Conservation (phyloP, 2,329 filamentous ascomycete species). For the Trichophyton mentagrophytes region DNA sequence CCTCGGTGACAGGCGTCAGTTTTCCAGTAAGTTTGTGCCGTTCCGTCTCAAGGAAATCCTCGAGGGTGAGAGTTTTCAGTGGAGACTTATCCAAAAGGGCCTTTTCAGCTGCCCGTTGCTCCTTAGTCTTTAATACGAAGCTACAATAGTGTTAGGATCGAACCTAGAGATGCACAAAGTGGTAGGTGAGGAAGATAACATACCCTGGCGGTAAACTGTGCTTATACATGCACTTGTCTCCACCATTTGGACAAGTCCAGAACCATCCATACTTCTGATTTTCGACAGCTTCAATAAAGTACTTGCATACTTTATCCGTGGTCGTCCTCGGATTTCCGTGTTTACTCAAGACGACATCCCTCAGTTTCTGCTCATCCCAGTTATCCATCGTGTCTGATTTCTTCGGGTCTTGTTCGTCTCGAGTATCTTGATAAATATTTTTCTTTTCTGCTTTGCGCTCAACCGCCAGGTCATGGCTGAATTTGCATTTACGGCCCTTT, state of each 20-base stretch:
- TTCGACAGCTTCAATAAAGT: slow-evolving; percentile 91
- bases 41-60: slow-evolving; percentile 95
- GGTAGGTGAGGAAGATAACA: slow-evolving; percentile 26
- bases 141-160: slow-evolving; percentile 34
- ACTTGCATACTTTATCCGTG: slow-evolving; percentile 99
- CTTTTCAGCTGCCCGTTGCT: slow-evolving; percentile 90
- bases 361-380: slow-evolving; percentile 95
- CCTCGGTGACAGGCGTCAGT: slow-evolving; percentile 84
- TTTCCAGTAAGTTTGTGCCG: slow-evolving; percentile 86
- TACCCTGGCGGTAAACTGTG: slow-evolving; percentile 91
- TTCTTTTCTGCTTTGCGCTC: slow-evolving; percentile 89
- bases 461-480: slow-evolving; percentile 77
- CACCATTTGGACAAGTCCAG: slow-evolving; percentile 93
- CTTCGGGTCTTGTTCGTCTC: slow-evolving; percentile 55
- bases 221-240: slow-evolving; percentile 96
- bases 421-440: slow-evolving; percentile 75
- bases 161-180: not conserved
- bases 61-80: slow-evolving; percentile 81
- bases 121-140: slow-evolving; percentile 94
- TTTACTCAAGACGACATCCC: slow-evolving; percentile 82
- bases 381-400: slow-evolving; percentile 84
- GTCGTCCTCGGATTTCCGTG: slow-evolving; percentile 92
- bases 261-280: slow-evolving; percentile 99
- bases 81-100: slow-evolving; percentile 92
- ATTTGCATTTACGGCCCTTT: slow-evolving; percentile 97